Evolutionary conservation across 176 grass and related monocot species (phyloP), one percentile per base, ranked within the genome.

Genomic region (Avena insularis): DNA sequence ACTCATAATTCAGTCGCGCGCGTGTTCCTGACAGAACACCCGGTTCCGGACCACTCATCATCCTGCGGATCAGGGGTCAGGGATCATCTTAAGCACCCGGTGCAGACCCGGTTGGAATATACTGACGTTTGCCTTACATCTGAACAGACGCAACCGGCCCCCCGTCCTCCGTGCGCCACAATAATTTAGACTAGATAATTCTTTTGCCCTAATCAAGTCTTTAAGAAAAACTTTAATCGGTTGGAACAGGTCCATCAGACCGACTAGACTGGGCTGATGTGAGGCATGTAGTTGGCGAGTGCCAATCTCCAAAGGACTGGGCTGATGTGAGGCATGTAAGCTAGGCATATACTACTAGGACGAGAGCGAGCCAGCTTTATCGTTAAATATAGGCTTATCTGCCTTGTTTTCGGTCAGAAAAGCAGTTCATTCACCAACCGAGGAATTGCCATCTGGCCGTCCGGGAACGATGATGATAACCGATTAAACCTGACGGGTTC

Each of bases 281-380:
- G 75, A 80, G 15, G 81, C 68, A 88, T 87, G 73, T 85, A 85
- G 90, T 88, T 88, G 77, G 81, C 54, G 53, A 60, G 82, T 88
- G 74, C 40, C 81, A 69, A 59, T 85, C 86, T 53, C 15, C 51
- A 46, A 77, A 81, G 81, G 21, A 40, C 46, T 61, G 49, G 58
- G 43, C 23, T 60, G 29, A 31, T 57, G 50, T 60, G 50, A 74
- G 9, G 11, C 10, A 31, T 84, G 29, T n/a, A 20, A 47, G 68
- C 59, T 60, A 9, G 5, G 51, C 66, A 40, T 20, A 40, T 40
- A 40, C 38, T 40, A 40, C 4, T 40, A 84, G 75, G 75, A 23
- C 45, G 84, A 91, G 9, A 19, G 5, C 36, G 40, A 60, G 29
- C 59, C 57, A 25, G 85, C 59, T 76, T 76, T 84, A 71, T 53